Base-by-base conservation (phyloP, 108 stramenopile genomes). In the Licmophora abbreviata region DNA sequence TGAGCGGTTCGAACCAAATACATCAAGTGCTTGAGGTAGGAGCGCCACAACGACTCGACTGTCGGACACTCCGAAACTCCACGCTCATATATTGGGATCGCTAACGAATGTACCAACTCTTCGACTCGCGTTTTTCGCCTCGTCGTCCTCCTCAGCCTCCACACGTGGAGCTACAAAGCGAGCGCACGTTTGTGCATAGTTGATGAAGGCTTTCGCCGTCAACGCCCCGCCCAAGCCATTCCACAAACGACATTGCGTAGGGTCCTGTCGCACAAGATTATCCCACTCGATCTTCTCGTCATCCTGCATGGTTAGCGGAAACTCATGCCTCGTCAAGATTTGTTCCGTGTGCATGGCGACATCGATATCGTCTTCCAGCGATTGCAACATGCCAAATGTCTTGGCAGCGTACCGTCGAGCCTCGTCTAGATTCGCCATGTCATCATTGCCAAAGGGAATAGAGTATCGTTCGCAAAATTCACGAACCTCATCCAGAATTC, bases 41-140 rank as follows among this genome's bases (percentile, higher is more conserved):
- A 69, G 10, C 70, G 22, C 90, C 90, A 92, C 21, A 92, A 14
- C 3, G 64, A 22, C 40, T 92, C 90, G 23, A 82, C 82, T 29
- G 90, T 88, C 9, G 90, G 90, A 52, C 86, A 92, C 68, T 92
- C 90, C 14, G 86, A 69, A 18, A 85, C 34, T 20, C 74, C 90
- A 14, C 90, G 70, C 62, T 92, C 90, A 46, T 72, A 88, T 1
- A 85, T 48, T 15, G 69, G 59, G 14, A 50, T 24, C 15, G 56
- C 32, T 28, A 80, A 43, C 47, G 58, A 22, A 43, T 61, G 21
- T 14, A 76, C 36, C 31, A 31, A 51, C 41, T 44, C 25, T 55
- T 61, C 24, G 0, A 51, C 35, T 36, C 23, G 53, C 36, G 21
- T 52, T 37, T 54, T 64, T 49, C n/a, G 30, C 14, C 10, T 62